Evolutionary conservation across 805 yeast genomes (phyloP).

Genomic region (Hanseniaspora hatyaiensis): DNA sequence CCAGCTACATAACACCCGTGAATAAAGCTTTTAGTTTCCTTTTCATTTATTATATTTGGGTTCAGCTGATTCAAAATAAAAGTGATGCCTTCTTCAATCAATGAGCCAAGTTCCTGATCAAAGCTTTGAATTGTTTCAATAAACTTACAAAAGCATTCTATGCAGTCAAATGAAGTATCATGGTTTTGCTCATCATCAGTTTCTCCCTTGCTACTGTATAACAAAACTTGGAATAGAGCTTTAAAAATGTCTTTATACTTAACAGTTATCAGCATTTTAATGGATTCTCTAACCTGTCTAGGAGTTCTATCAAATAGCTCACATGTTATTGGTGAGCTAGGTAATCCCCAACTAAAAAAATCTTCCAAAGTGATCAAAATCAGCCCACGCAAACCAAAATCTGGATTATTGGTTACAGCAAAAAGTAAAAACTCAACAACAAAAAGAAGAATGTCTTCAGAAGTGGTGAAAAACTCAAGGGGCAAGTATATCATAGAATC

Average conservation of each 20-base stretch:
- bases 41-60: constrained; percentile 1
- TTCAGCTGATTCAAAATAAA: constrained; percentile 1
- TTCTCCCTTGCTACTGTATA: constrained; percentile 60
- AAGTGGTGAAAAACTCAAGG: constrained; percentile 26
- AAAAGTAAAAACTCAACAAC: constrained; percentile 47
- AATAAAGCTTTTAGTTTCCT: constrained; percentile 5
- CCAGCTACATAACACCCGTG: constrained; percentile 38
- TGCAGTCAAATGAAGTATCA: constrained; percentile 2
- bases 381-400: constrained; percentile 58
- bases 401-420: constrained; percentile 41
- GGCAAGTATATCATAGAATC: constrained; percentile 67
- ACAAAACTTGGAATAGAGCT: constrained; percentile 51
- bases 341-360: constrained; percentile 72
- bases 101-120: constrained; percentile 30
- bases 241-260: constrained; percentile 47
- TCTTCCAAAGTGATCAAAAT: constrained; percentile 72
- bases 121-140: constrained; percentile 36
- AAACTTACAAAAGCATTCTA: constrained; percentile 39
- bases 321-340: constrained; percentile 65
- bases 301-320: constrained; percentile 42
- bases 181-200: constrained; percentile 45
- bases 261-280: constrained; percentile 37
- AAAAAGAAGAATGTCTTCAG: constrained; percentile 36
- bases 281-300: constrained; percentile 39
- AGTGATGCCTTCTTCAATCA: constrained; percentile 18